Percentiles rank a stretch among this genome's conserved stretches.
These are phyloP conservation scores for Blastobotrys elegans DNA, from an alignment of 1,139 yeast genomes.

Conservation along the genomic window DNA sequence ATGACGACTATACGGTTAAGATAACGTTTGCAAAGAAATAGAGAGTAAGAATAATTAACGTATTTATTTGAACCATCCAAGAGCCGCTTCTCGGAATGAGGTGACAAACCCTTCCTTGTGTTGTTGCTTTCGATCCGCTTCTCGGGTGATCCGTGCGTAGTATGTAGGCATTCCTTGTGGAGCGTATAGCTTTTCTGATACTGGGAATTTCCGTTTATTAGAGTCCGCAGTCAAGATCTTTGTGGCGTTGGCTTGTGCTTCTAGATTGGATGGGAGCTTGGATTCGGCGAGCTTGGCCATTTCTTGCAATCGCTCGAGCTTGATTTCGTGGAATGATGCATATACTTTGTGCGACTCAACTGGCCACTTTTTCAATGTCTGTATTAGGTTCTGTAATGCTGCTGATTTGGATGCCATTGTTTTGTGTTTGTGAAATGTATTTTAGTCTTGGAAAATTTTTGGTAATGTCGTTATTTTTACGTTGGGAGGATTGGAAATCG, in stretches of 20 bases:
- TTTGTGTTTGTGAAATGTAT: background rate
- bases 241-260: slow-evolving; percentile 28
- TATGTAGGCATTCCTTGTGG: slow-evolving; percentile 85
- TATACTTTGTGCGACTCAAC: slow-evolving; percentile 32
- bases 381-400: slow-evolving; percentile 17
- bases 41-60: background rate
- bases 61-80: slow-evolving; percentile 35
- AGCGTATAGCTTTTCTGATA: slow-evolving; percentile 50
- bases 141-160: slow-evolving; percentile 63
- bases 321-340: slow-evolving; percentile 31
- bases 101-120: slow-evolving; percentile 53
- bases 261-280: slow-evolving; percentile 24
- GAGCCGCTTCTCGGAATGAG: slow-evolving; percentile 30
- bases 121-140: slow-evolving; percentile 51
- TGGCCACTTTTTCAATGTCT: slow-evolving; percentile 26
- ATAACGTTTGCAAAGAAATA: slow-evolving; percentile 52
- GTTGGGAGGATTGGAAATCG: too few relatives aligned
- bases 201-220: slow-evolving; percentile 27
- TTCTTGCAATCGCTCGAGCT: slow-evolving; percentile 27
- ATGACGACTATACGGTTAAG: slow-evolving; percentile 36
- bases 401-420: slow-evolving; percentile 8
- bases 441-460: too few relatives aligned
- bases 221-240: slow-evolving; percentile 23
- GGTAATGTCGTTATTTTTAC: too few relatives aligned
- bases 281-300: slow-evolving; percentile 21